Conservation (phyloP, 768 basidiomycete species). For the Suillus variegatus region DNA sequence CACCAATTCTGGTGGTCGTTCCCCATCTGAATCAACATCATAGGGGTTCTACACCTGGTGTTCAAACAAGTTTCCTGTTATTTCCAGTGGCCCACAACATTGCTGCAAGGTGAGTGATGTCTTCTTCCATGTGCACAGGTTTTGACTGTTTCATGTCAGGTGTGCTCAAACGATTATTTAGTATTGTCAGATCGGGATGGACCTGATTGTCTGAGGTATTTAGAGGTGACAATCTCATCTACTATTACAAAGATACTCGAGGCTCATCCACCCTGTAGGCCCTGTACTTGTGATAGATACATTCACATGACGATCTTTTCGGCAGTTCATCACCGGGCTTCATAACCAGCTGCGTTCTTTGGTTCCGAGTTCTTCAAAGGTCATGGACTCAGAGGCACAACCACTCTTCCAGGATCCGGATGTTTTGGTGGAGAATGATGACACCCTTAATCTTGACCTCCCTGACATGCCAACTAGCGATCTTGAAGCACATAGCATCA, state of each 20-base stretch:
- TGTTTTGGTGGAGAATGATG: not conserved
- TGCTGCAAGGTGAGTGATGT: not conserved
- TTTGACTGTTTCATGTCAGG: no score
- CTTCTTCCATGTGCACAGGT: not conserved
- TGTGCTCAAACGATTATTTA: no score
- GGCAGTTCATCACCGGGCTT: no score
- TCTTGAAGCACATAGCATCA: slow-evolving; percentile 5
- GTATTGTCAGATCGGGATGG: no score
- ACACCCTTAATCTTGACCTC: not conserved
- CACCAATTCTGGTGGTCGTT: not conserved
- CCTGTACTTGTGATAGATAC: no score
- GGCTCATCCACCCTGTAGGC: no score
- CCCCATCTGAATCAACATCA: not conserved
- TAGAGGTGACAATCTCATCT: no score
- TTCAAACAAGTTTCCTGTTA: not conserved
- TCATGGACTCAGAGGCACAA: not conserved
- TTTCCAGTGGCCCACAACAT: not conserved
- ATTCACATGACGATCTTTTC: no score
- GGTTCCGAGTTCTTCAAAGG: not conserved
- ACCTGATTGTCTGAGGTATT: no score
- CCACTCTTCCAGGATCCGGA: not conserved
- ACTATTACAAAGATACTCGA: no score
- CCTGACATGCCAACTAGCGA: not conserved
- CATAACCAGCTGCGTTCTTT: no score
- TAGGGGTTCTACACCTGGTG: not conserved